Base-by-base conservation (phyloP, 805 yeast species). In the Lachancea kluyveri region DNA sequence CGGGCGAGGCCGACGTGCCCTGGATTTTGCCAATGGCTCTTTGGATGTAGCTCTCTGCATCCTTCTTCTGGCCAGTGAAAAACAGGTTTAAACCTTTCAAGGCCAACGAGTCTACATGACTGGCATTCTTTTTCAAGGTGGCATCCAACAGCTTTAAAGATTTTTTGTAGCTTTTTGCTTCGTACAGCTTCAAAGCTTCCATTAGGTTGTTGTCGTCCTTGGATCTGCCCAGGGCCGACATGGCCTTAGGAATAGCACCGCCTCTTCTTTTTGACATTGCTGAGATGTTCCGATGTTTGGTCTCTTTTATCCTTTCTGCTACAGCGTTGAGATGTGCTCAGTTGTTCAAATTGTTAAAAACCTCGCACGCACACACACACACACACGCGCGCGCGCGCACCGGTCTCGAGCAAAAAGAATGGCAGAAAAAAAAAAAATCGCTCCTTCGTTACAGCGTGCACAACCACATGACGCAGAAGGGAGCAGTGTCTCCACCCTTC, bases 131-230 rank as follows among this genome's bases (percentile, higher is more conserved):
- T 64, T 85, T 84, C 48, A 90, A 59, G 45, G 83, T 71, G 21
- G 71, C 63, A 31, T 92, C 96, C 25, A 85, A 71, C 17, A 77
- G 52, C 53, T 83, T 83, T 46, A 88, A 59, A 1, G 95, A 75
- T 49, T 90, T 87, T 54, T 84, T 84, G 65, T 88, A 88, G 57
- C 86, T 87, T 55, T 84, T 86, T 28, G 69, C 54, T 52, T 92
- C 97, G 50, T 86, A 92, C 18, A 83, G 68, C 45, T 76, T 76
- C 48, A 92, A 67, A 1, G 96, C 95, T 44, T 80, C 83, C 37
- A 79, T 70, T 64, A 90, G 87, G 41, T 74, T 74, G 19, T 70
- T 67, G 35, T 82, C 90, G 43, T 86, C 95, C 55, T 83, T 85
- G 57, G 55, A 58, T 36, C 42, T 47, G 7, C 46, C 45, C 12